Evolutionary conservation across 1,139 yeast species (phyloP), one percentile per base, ranked within the genome.

Genomic region (Saccharomyces hybrid): DNA sequence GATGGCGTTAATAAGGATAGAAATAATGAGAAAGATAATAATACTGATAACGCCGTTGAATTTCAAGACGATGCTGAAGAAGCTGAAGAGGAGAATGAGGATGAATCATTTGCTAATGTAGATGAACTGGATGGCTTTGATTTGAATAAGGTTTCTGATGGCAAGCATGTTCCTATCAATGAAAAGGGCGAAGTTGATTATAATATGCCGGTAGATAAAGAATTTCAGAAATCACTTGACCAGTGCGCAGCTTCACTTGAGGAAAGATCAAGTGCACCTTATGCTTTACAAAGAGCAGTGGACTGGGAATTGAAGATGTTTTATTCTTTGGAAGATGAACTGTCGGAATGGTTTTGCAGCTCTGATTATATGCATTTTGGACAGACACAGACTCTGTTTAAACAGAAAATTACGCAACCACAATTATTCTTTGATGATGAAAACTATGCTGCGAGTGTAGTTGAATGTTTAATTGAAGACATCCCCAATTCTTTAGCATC

Each of bases 291-390:
- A 55, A 70, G 81, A 0, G 69, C 67, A 13, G 60, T 86, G n/a
- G 71, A 76, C 1, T 85, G 80, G 69, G 67, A 72, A 1, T 73
- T 77, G 56, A 53, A 64, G 11, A 85, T 82, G 55, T 62, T 65
- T 27, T 73, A 72, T 5, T 62, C 66, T 0, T 69, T 84, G 28
- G 66, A 66, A 11, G 68, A 70, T 4, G 89, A 84, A 59, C 58
- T 85, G 23, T 73, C 76, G 46, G 85, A 83, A 51, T 85, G 95
- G 95, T 85, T 85, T 61, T 73, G 80, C 5, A 64, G 65, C 47
- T 69, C 74, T 49, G 93, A 85, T 64, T 73, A 80, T 52, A 55
- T 53, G 4, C 50, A 55, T 26, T 54, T 68, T n/a, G 56, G 59
- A 2, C 59, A 53, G 32, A 47, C 59, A 1, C 56, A 57, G 34